These are phyloP conservation scores for Podospora australis DNA, from an alignment of 495 filamentous ascomycete species.

Conservation along the genomic window DNA sequence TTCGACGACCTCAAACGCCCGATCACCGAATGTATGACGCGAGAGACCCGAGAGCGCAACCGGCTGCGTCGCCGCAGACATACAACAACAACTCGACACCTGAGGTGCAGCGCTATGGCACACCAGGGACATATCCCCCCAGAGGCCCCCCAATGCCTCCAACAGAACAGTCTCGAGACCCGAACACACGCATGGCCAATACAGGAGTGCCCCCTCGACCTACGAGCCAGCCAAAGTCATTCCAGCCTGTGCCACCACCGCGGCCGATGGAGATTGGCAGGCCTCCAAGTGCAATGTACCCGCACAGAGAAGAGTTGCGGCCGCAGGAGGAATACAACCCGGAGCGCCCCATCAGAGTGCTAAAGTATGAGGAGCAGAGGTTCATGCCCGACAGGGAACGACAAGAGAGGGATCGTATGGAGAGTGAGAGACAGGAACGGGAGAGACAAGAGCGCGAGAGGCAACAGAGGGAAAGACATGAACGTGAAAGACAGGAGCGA, in stretches of 20 bases:
- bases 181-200: conserved; percentile 29
- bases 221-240: conserved; percentile 46
- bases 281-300: conserved; percentile 36
- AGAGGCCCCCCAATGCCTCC: conserved; percentile 34
- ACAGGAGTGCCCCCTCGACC: conserved; percentile 41
- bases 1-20: conserved; percentile 68
- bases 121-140: conserved; percentile 44
- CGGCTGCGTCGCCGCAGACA: conserved; percentile 41
- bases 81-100: conserved; percentile 44
- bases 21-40: conserved; percentile 49
- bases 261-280: conserved; percentile 34
- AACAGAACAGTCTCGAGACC: conserved; percentile 37
- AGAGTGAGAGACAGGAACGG: conserved; percentile 31
- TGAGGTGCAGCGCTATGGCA: conserved; percentile 48
- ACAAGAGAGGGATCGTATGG: conserved; percentile 31
- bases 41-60: conserved; percentile 39
- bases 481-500: conserved; percentile 7
- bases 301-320: conserved; percentile 34
- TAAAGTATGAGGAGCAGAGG: conserved; percentile 31
- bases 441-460: conserved; percentile 20
- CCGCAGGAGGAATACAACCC: conserved; percentile 39
- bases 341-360: conserved; percentile 36
- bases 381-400: conserved; percentile 32
- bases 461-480: conserved; percentile 22
- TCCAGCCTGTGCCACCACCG: conserved; percentile 33